Evolutionary conservation across 2,329 filamentous ascomycete genomes (phyloP).

Genomic region (Didymosphaeria variabile): DNA sequence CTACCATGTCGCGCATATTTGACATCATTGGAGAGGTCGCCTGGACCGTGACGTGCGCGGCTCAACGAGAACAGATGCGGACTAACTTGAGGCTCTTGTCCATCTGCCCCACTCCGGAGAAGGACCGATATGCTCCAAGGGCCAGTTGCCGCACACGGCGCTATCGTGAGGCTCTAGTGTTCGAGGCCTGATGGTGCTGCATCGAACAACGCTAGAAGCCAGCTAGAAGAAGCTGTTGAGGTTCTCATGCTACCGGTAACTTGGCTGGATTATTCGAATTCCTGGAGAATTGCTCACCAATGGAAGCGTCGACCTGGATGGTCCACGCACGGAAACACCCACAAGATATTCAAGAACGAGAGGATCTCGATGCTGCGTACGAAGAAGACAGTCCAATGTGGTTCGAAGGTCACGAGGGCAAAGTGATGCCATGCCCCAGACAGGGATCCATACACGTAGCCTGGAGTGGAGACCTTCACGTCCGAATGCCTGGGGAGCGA

Average conservation of each 20-base stretch:
- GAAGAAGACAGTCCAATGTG: neutral
- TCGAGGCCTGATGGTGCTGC: slow-evolving; percentile 10
- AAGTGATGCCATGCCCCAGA: neutral
- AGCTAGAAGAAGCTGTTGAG: slow-evolving; percentile 7
- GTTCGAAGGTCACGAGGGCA: slow-evolving; percentile 3
- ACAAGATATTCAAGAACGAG: neutral
- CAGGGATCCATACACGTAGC: neutral
- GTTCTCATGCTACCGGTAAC: neutral
- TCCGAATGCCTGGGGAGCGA: slow-evolving; percentile 1
- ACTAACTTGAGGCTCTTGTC: slow-evolving; percentile 8
- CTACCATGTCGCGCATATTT: neutral
- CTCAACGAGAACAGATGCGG: neutral
- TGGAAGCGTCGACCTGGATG: neutral
- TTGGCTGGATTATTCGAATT: neutral
- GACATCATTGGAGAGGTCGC: neutral
- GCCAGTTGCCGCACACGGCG: neutral
- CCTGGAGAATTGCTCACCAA: neutral
- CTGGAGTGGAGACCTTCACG: neutral
- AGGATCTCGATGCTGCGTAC: neutral
- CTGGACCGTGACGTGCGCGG: slow-evolving; percentile 10
- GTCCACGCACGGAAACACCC: neutral
- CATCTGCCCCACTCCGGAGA: slow-evolving; percentile 8
- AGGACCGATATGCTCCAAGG: slow-evolving; percentile 5
- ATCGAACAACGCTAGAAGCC: slow-evolving; percentile 10
- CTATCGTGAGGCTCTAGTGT: slow-evolving; percentile 9